Evolutionary conservation across 768 basidiomycete species (phyloP).

Genomic region (Kondoa subrosea): DNA sequence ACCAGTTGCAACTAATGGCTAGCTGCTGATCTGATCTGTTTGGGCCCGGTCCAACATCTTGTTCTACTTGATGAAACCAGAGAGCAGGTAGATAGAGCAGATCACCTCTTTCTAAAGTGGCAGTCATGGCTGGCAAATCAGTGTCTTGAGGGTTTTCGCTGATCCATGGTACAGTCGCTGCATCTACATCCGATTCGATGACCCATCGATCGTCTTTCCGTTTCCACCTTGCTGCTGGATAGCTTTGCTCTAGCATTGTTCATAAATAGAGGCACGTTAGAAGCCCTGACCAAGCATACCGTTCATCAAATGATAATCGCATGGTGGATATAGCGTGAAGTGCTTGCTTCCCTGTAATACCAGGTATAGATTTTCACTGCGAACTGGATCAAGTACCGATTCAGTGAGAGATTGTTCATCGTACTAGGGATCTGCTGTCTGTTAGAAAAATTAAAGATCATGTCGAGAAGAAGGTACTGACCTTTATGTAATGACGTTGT

Average conservation of each 20-base stretch:
- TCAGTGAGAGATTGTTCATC: too few species aligned
- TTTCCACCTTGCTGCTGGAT: background rate
- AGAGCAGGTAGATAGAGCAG: slow-evolving; percentile 76
- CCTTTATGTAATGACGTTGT: slow-evolving; percentile 76
- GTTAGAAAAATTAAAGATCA: too few species aligned
- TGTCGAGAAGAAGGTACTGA: slow-evolving; percentile 29
- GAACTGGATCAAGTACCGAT: too few species aligned
- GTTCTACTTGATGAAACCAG: slow-evolving; percentile 85
- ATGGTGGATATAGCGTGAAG: slow-evolving; percentile 71
- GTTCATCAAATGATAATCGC: slow-evolving; percentile 66
- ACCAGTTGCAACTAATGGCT: slow-evolving; percentile 56
- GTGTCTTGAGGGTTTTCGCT: slow-evolving; percentile 11
- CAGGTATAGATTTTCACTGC: slow-evolving; percentile 76
- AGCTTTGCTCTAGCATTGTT: too few species aligned
- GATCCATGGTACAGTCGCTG: background rate
- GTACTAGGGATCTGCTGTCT: background rate
- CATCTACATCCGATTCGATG: background rate
- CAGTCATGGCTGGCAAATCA: slow-evolving; percentile 47
- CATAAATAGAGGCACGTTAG: too few species aligned
- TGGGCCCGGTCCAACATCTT: slow-evolving; percentile 35
- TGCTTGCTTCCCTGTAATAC: slow-evolving; percentile 69
- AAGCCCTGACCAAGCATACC: slow-evolving; percentile 39
- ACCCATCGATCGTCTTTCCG: background rate
- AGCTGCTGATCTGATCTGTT: slow-evolving; percentile 31
- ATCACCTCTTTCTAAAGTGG: slow-evolving; percentile 55